Percentiles rank a stretch among this genome's conserved stretches.
Conservation (phyloP, 345 rosid genomes). For the Citrus medica region DNA sequence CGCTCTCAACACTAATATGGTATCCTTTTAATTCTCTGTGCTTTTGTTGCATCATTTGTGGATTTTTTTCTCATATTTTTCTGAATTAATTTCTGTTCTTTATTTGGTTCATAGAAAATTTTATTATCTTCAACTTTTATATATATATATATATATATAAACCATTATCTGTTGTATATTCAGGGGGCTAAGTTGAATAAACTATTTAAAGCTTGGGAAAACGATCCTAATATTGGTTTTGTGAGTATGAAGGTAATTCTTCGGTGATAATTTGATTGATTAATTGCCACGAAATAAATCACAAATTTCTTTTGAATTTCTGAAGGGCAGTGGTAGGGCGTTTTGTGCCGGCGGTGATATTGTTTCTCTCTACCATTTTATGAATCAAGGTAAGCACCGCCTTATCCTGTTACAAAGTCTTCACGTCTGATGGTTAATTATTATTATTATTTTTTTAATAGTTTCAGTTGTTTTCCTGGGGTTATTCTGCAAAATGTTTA, state of each 20-base stretch:
- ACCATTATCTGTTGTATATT: background rate
- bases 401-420: too few relatives aligned
- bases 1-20: slow-evolving; percentile 77
- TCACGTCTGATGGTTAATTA: background rate
- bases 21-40: slow-evolving; percentile 13
- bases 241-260: slow-evolving; percentile 65
- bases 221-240: slow-evolving; percentile 69
- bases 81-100: too few relatives aligned
- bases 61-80: background rate
- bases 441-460: background rate
- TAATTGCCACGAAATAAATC: slow-evolving; percentile 3
- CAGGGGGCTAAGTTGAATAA: slow-evolving; percentile 63
- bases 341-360: slow-evolving; percentile 97
- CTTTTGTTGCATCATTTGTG: background rate
- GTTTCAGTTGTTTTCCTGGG: background rate
- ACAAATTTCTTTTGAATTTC: slow-evolving; percentile 16
- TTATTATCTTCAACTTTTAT: too few relatives aligned
- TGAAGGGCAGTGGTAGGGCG: slow-evolving; percentile 93
- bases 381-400: slow-evolving; percentile 50
- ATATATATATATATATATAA: too few relatives aligned
- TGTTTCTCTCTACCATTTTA: slow-evolving; percentile 58
- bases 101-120: too few relatives aligned
- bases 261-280: background rate
- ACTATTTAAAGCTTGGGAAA: slow-evolving; percentile 83
- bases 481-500: background rate